Evolutionary conservation across 1,284 basidiomycete genomes (phyloP), one percentile per base, ranked within the genome.

Genomic region (Sparassis latifolia): DNA sequence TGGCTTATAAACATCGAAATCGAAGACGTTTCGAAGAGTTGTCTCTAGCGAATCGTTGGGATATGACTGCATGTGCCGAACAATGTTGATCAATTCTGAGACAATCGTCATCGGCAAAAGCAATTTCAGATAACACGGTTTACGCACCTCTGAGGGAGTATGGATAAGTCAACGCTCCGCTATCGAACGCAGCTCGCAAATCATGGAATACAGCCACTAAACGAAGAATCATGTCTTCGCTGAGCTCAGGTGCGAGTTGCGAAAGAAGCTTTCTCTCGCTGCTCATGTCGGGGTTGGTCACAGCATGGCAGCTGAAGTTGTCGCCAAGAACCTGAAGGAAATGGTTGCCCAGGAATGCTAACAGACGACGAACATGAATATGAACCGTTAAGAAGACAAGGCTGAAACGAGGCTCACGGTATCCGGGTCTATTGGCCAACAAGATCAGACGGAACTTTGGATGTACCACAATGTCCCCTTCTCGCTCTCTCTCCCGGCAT

Each of bases 291-390:
- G 82, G 82, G 59, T 85, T 85, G 10, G 76, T 74, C 10, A 85
- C 75, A 1, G 81, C 77, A 63, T 84, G 81, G 28, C 79, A 73
- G 55, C 80, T 81, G 63, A 85, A 84, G 57, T 78, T 81, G 62
- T 85, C 82, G 1, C 82, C 82, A 2, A 84, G 69, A 10, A 85
- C 82, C 58, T 85, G 82, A 27, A 84, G 63, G 69, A 85, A 85
- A 59, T 85, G 81, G 53, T 85, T 85, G 1, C 82, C 82, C 30
- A 85, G 69, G 74, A 85, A 85, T 0, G 82, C 82, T 84, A 50
- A 9, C 32, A 12, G 30, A 45, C 7, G n/a, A 10, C 27, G 31
- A 42, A 45, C 31, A 39, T 12, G 3, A 42, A 27, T 42, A 44
- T 30, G 40, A n/a, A 38, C 44, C 35, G n/a, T 40, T 12, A 6